phyloP scores from a whole-genome alignment of 176 grass and related monocot genomes.

The Oryza nivara region DNA sequence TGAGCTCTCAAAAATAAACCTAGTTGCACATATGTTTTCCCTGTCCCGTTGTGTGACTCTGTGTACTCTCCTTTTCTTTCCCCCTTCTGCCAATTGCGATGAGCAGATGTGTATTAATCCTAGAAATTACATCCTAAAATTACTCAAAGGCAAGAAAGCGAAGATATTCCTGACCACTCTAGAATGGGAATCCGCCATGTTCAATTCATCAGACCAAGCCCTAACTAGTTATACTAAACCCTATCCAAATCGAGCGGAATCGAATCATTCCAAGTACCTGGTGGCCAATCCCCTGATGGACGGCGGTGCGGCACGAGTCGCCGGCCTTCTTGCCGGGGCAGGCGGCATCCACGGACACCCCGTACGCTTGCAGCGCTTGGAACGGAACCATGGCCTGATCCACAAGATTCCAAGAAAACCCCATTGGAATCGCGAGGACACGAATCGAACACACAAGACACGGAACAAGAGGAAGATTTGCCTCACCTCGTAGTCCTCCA shows the following conservation, averaged over 20 bases:
- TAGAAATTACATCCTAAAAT: too few relatives aligned
- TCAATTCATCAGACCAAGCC: background rate
- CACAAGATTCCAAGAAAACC: slow-evolving; percentile 29
- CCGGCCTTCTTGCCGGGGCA: slow-evolving; percentile 94
- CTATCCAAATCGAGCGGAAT: background rate
- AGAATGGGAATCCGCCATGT: background rate
- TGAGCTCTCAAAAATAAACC: too few relatives aligned
- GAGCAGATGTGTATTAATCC: too few relatives aligned
- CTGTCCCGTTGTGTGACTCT: too few relatives aligned
- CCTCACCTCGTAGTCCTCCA: slow-evolving; percentile 92
- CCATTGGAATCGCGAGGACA: slow-evolving; percentile 8
- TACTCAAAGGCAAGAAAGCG: background rate
- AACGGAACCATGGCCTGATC: slow-evolving; percentile 90
- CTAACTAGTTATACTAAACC: background rate
- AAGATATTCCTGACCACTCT: background rate
- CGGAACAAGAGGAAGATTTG: background rate
- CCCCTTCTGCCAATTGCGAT: too few relatives aligned
- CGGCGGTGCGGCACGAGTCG: slow-evolving; percentile 78
- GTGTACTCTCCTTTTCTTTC: too few relatives aligned
- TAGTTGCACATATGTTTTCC: too few relatives aligned
- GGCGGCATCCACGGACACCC: slow-evolving; percentile 71
- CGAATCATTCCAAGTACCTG: slow-evolving; percentile 58
- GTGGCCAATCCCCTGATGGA: slow-evolving; percentile 58
- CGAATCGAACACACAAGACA: background rate
- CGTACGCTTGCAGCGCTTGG: slow-evolving; percentile 93